phyloP scores from a whole-genome alignment of 2,329 filamentous ascomycete species.

The Diaporthe vexans region DNA sequence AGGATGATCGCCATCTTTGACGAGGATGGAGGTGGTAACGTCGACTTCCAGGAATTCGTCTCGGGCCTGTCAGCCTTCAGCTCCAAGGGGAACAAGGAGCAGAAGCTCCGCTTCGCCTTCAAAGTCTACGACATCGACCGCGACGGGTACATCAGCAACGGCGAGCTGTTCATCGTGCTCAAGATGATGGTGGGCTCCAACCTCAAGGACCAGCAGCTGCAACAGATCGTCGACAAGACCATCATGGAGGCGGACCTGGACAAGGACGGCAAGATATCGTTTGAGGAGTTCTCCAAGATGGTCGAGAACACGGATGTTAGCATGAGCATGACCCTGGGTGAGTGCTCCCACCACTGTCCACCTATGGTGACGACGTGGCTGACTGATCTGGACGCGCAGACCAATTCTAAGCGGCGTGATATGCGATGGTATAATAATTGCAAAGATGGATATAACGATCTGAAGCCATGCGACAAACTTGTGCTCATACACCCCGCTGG shows the following conservation, averaged over 20 bases:
- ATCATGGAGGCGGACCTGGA: conserved; percentile 99
- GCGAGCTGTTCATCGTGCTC: conserved; percentile 97
- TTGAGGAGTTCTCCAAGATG: conserved; percentile 99
- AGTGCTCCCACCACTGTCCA: conserved; percentile 49
- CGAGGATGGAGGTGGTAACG: conserved; percentile 96
- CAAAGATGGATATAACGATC: background rate
- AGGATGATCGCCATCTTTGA: conserved; percentile 99
- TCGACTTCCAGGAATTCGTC: conserved; percentile 99
- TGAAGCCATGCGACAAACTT: background rate
- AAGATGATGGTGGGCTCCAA: conserved; percentile 99
- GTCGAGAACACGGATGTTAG: conserved; percentile 91
- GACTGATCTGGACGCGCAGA: background rate
- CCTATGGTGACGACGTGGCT: background rate
- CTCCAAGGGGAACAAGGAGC: conserved; percentile 98
- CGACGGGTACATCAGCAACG: conserved; percentile 98
- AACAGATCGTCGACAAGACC: conserved; percentile 99
- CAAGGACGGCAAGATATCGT: conserved; percentile 97
- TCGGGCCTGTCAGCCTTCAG: conserved; percentile 95
- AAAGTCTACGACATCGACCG: conserved; percentile 99
- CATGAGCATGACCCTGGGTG: conserved; percentile 81
- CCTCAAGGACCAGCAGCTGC: conserved; percentile 97
- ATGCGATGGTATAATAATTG: conserved; percentile 4
- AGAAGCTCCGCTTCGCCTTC: conserved; percentile 98
- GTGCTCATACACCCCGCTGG: background rate
- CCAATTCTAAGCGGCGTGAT: conserved; percentile 28